Evolutionary conservation across 129 eudicot genomes (phyloP).

Genomic region (Logfia minima): DNA sequence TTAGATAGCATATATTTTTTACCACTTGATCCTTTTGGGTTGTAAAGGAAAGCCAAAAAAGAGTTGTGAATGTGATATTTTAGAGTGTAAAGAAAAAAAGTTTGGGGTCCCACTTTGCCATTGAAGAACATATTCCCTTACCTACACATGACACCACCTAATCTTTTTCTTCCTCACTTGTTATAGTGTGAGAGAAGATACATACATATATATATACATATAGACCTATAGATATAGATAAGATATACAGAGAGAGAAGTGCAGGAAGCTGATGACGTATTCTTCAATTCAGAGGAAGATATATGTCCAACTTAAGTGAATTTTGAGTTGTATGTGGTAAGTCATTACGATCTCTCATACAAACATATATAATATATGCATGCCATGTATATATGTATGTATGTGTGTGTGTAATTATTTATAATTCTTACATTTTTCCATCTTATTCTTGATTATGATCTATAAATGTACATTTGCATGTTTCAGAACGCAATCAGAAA

Average conservation of each 20-base stretch:
- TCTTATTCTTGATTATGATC: not conserved
- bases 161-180: slow-evolving; percentile 22
- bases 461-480: not conserved
- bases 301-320: too few species aligned
- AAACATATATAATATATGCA: too few species aligned
- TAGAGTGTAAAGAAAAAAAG: slow-evolving; percentile 31
- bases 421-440: not conserved
- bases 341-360: not conserved
- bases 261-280: slow-evolving; percentile 12
- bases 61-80: slow-evolving; percentile 39
- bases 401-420: too few species aligned
- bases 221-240: not conserved
- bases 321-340: slow-evolving; percentile 30
- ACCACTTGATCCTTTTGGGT: slow-evolving; percentile 31
- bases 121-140: slow-evolving; percentile 40
- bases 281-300: slow-evolving; percentile 16
- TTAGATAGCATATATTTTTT: not conserved
- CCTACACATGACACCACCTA: slow-evolving; percentile 39
- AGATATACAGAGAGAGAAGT: slow-evolving; percentile 17
- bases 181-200: slow-evolving; percentile 5
- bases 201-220: not conserved
- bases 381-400: too few species aligned
- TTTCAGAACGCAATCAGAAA: not conserved
- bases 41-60: slow-evolving; percentile 26
- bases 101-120: slow-evolving; percentile 24